These are phyloP conservation scores for Rehmannia glutinosa DNA, from an alignment of 257 asterid species.

Conservation along the genomic window DNA sequence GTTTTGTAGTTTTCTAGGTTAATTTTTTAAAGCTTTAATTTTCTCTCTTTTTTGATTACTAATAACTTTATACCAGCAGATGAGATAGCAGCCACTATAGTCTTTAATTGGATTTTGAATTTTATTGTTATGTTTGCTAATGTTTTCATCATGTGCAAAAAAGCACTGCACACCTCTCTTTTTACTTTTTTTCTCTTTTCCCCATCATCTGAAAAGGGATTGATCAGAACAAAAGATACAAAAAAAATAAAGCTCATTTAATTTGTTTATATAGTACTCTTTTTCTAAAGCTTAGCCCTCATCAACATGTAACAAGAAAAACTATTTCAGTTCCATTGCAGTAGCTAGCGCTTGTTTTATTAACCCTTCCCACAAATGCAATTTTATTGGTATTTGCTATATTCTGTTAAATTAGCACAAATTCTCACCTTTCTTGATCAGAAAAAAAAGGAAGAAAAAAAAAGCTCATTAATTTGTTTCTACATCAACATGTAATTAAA, in stretches of 20 bases:
- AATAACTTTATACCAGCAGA: constrained; percentile 20
- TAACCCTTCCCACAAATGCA: too few relatives aligned
- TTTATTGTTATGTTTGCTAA: not conserved
- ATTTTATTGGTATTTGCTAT: too few relatives aligned
- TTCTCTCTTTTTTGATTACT: constrained; percentile 5
- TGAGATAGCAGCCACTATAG: constrained; percentile 29
- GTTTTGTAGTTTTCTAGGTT: constrained; percentile 22
- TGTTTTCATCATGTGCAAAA: constrained; percentile 18
- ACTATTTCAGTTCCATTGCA: not conserved
- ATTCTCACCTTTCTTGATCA: too few relatives aligned
- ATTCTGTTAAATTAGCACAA: too few relatives aligned
- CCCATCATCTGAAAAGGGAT: constrained; percentile 36
- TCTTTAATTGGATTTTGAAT: constrained; percentile 28
- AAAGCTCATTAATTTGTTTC: not conserved
- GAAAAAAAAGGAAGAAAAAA: too few relatives aligned
- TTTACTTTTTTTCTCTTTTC: constrained; percentile 8
- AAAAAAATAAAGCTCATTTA: not conserved
- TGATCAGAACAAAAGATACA: too few relatives aligned
- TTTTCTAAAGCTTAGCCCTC: not conserved
- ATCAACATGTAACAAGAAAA: not conserved
- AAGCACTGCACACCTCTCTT: constrained; percentile 6
- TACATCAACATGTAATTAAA: not conserved
- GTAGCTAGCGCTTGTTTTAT: constrained; percentile 22
- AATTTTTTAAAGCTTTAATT: too few relatives aligned
- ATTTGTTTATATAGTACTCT: constrained; percentile 23